phyloP scores from a whole-genome alignment of 768 basidiomycete genomes.

The Mycena venus region DNA sequence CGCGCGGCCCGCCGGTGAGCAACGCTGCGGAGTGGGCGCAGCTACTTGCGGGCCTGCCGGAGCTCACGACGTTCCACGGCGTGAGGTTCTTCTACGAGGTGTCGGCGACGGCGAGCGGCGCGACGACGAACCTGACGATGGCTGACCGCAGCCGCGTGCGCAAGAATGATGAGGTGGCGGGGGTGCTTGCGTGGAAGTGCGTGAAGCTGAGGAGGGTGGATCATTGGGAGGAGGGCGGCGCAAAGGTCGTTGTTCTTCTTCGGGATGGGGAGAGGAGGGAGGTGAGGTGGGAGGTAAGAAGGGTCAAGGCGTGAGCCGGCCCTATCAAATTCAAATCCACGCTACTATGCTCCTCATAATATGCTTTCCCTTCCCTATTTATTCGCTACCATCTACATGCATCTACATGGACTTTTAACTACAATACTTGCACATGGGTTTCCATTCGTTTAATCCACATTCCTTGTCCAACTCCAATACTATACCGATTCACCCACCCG shows the following conservation, averaged over 20 bases:
- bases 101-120: constrained; percentile 46
- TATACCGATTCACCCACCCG: too few relatives aligned
- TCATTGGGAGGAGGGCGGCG: constrained; percentile 73
- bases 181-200: constrained; percentile 75
- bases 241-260: constrained; percentile 65
- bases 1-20: constrained; percentile 45
- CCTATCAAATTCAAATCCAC: neutral
- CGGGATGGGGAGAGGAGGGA: constrained; percentile 57
- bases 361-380: neutral
- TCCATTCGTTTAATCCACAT: neutral
- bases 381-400: neutral
- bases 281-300: constrained; percentile 67
- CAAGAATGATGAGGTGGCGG: constrained; percentile 78
- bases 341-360: neutral
- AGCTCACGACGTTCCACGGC: constrained; percentile 71
- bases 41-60: constrained; percentile 63
- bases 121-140: constrained; percentile 51
- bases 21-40: constrained; percentile 73
- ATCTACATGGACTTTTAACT: constrained; percentile 1
- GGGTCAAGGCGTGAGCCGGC: constrained; percentile 51
- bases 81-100: constrained; percentile 79
- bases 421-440: neutral
- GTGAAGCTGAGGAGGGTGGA: constrained; percentile 71
- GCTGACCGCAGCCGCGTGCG: constrained; percentile 74
- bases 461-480: neutral